Evolutionary conservation across 306 rosid genomes (phyloP), one percentile per base, ranked within the genome.

Genomic region (Ormosia semicastrata): DNA sequence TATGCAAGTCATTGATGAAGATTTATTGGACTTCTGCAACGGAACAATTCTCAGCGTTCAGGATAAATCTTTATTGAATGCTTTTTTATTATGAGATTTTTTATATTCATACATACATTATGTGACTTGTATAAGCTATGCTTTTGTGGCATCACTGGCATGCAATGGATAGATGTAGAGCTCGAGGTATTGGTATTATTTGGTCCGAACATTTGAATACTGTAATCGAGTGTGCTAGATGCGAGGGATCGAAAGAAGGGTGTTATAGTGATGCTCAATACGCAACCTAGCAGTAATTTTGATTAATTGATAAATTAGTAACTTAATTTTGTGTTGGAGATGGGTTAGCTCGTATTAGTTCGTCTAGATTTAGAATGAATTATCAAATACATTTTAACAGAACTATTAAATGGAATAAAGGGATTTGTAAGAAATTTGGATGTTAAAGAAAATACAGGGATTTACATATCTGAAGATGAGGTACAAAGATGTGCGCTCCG

Each of bases 1-100:
- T 57, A 71, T 59, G 56, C 62, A 58, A 86, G 7, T 85, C 49
- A 30, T 32, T 43, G 49, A 75, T 54, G 13, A 47, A 57, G 36
- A 41, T 69, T 64, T 34, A 5, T 57, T 84, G 33, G 14, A 84
- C 81, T 29, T 64, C 1, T 63, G 50, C 30, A 9, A 29, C 37
- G 66, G 14, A 71, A 24, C 32, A 54, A 41, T 54, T 72, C 56
- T 44, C 50, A 34, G 41, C 30, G 10, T 50, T 84, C 32, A 8
- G 11, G 57, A 14, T n/a, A 34, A 64, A 54, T 64, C 14, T 32
- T 49, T 17, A 13, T 46, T 34, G 3, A 76, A 18, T 46, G 36
- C 13, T 3, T 15, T 82, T 24, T 24, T 24, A 24, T 3, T 10
- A 29, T 40, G 5, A 1, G 15, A 24, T 24, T 24, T 24, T 33